These are phyloP conservation scores for Chrysoporthe austroafricana DNA, from an alignment of 2,329 filamentous ascomycete genomes.

Conservation along the genomic window DNA sequence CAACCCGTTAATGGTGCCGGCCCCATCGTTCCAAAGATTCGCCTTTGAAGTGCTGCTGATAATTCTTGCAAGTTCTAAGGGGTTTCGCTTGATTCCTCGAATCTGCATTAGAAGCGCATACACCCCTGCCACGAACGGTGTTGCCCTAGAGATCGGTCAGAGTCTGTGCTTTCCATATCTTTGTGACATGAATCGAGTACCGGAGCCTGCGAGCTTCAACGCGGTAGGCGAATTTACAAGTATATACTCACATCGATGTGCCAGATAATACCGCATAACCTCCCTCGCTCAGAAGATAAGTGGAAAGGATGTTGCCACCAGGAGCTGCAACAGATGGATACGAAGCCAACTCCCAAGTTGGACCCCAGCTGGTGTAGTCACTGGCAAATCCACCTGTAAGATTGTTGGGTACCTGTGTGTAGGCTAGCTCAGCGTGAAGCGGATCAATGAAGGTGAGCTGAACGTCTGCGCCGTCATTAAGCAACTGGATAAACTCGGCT, in stretches of 20 bases:
- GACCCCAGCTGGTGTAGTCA: constrained; percentile 60
- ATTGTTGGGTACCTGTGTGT: constrained; percentile 38
- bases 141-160: constrained; percentile 39
- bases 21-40: constrained; percentile 39
- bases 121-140: constrained; percentile 46
- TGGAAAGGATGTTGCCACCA: constrained; percentile 62
- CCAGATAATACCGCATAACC: constrained; percentile 58
- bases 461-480: constrained; percentile 32
- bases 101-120: constrained; percentile 24
- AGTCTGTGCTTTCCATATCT: background rate
- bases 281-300: constrained; percentile 52
- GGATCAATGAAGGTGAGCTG: constrained; percentile 31
- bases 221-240: background rate
- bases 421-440: background rate
- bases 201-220: background rate
- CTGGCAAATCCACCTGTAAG: constrained; percentile 54
- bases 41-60: constrained; percentile 33
- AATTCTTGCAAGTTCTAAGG: constrained; percentile 10
- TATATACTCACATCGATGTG: constrained; percentile 56
- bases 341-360: constrained; percentile 59
- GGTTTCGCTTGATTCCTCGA: constrained; percentile 13
- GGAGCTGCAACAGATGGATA: constrained; percentile 61
- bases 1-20: constrained; percentile 21
- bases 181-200: background rate
- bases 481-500: constrained; percentile 32